Percentiles rank a stretch among this genome's conserved stretches.
Conservation (phyloP, 495 filamentous ascomycete species). For the Cetradonia linearis region DNA sequence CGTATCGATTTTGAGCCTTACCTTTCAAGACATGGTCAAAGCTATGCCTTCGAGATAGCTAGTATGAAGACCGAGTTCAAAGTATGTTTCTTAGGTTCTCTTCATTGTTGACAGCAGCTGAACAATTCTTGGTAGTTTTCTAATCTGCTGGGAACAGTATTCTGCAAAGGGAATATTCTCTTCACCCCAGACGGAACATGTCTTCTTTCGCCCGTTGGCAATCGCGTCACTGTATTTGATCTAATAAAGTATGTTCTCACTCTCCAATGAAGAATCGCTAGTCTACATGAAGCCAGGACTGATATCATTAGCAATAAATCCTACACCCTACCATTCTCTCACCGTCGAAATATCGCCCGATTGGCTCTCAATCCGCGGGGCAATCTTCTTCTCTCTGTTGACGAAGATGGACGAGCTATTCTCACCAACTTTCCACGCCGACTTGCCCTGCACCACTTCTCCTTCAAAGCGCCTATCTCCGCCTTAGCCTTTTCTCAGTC, state of each 20-base stretch:
- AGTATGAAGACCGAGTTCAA: constrained; percentile 96
- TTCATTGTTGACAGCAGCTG: constrained; percentile 14
- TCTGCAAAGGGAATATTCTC: constrained; percentile 90
- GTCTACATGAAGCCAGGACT: constrained; percentile 4
- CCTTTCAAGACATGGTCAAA: background rate
- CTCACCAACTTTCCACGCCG: constrained; percentile 79
- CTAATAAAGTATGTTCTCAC: constrained; percentile 68
- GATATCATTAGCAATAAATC: constrained; percentile 69
- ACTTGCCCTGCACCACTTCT: constrained; percentile 83
- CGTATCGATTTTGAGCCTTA: background rate
- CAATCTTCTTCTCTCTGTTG: constrained; percentile 81
- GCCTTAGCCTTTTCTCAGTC: constrained; percentile 88
- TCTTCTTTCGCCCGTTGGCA: constrained; percentile 93
- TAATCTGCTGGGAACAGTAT: constrained; percentile 92
- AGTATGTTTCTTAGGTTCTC: constrained; percentile 36
- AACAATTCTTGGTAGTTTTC: constrained; percentile 54
- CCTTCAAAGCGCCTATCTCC: constrained; percentile 72
- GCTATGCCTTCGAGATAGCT: background rate
- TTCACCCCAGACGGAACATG: constrained; percentile 95
- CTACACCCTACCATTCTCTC: constrained; percentile 85
- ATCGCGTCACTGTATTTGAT: constrained; percentile 91
- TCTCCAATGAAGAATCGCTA: background rate
- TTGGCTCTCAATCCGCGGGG: constrained; percentile 80
- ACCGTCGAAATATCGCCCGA: constrained; percentile 83
- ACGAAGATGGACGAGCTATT: constrained; percentile 89